Conservation (phyloP, 1,284 basidiomycete species). For the Apiotrichum laibachii region DNA sequence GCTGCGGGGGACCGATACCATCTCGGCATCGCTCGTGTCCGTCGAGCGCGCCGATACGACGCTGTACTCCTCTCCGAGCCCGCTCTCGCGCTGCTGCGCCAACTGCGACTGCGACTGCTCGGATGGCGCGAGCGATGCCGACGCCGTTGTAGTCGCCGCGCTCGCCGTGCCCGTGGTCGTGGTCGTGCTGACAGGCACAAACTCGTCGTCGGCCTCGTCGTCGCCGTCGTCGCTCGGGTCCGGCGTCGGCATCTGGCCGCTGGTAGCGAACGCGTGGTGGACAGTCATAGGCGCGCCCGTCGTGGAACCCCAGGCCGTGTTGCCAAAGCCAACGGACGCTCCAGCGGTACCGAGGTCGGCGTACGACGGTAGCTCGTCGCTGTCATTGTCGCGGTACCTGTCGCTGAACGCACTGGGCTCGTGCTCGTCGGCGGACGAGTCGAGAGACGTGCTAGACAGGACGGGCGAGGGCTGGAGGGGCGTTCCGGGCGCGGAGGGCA, state of each 20-base stretch:
- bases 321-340: constrained; percentile 31
- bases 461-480: constrained; percentile 29
- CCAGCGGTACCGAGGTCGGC: constrained; percentile 7
- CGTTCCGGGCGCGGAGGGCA: constrained; percentile 18
- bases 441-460: constrained; percentile 3
- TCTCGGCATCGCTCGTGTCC: constrained; percentile 19
- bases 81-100: constrained; percentile 5
- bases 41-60: constrained; percentile 5
- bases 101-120: background rate
- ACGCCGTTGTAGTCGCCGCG: background rate
- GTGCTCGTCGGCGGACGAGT: background rate
- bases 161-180: background rate
- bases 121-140: background rate
- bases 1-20: constrained; percentile 17
- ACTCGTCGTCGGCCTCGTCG: background rate
- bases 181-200: background rate
- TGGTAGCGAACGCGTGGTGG: constrained; percentile 2
- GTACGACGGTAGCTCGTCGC: constrained; percentile 9
- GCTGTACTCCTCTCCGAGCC: constrained; percentile 22
- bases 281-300: background rate
- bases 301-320: constrained; percentile 34
- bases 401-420: background rate
- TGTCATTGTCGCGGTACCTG: no score
- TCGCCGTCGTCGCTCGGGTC: constrained; percentile 9
- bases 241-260: constrained; percentile 10